Percentiles rank a stretch among this genome's conserved stretches.
phyloP scores from a whole-genome alignment of 139 green algal species.

The Chloropicon primus region DNA sequence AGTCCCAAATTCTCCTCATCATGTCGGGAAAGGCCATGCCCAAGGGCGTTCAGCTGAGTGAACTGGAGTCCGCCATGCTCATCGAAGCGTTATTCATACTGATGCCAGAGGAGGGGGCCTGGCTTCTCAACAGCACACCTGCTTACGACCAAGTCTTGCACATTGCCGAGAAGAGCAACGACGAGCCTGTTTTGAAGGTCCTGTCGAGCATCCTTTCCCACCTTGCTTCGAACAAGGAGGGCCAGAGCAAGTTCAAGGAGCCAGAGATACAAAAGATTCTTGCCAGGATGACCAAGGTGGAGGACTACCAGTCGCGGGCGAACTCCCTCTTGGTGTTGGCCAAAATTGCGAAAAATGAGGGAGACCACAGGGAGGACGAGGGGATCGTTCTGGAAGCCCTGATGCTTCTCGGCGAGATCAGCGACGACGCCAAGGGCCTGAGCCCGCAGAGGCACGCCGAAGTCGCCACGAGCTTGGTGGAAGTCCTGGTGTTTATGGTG shows the following conservation, averaged over 20 bases:
- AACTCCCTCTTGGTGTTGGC: not conserved
- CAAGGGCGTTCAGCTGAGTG: not conserved
- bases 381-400: not conserved
- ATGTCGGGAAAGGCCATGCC: not conserved
- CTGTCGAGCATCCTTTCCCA: not conserved
- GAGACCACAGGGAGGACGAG: not conserved
- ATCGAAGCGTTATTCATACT: not conserved
- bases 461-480: not conserved
- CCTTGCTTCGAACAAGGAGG: not conserved
- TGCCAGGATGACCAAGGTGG: not conserved
- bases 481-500: not conserved
- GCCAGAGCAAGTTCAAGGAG: not conserved
- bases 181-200: not conserved
- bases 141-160: not conserved
- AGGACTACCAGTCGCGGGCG: not conserved
- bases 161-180: not conserved
- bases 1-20: not conserved
- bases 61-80: not conserved
- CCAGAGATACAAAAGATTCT: not conserved
- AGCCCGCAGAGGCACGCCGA: no score
- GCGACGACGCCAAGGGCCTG: no score
- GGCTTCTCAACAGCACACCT: not conserved
- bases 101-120: not conserved
- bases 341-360: not conserved
- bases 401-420: not conserved